Conservation (phyloP, 2,329 filamentous ascomycete species). For the Fusarium dlaminii region DNA sequence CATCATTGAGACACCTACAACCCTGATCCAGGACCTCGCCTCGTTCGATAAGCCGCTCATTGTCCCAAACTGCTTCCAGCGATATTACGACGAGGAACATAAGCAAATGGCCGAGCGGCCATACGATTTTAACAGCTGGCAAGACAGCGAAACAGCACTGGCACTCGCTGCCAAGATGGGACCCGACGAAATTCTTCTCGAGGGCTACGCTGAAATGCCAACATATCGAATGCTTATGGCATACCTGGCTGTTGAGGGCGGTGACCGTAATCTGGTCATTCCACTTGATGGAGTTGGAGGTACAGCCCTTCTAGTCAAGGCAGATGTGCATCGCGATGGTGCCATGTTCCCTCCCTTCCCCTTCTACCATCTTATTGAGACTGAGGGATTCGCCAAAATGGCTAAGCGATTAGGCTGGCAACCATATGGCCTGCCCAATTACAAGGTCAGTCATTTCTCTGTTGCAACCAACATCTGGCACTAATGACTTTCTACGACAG, state of each 20-base stretch:
- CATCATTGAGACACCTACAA: constrained; percentile 85
- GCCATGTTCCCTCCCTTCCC: constrained; percentile 98
- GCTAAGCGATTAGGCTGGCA: constrained; percentile 87
- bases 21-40: constrained; percentile 91
- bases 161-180: constrained; percentile 82
- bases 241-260: constrained; percentile 71
- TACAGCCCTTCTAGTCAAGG: constrained; percentile 91
- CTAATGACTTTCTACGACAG: constrained; percentile 54
- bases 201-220: constrained; percentile 92
- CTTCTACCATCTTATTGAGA: constrained; percentile 97
- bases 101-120: constrained; percentile 79
- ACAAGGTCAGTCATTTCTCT: constrained; percentile 74
- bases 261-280: constrained; percentile 70
- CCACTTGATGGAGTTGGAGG: constrained; percentile 93
- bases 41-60: constrained; percentile 89
- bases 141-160: constrained; percentile 84
- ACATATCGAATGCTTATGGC: constrained; percentile 95
- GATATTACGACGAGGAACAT: constrained; percentile 75
- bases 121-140: constrained; percentile 98
- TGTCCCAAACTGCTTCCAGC: constrained; percentile 95
- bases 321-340: constrained; percentile 94
- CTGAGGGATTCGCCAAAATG: constrained; percentile 98
- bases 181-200: constrained; percentile 89
- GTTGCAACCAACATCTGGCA: background rate
- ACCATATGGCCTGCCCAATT: constrained; percentile 91